Conservation (phyloP, 768 basidiomycete genomes). For the Fomitopsis pulvina region DNA sequence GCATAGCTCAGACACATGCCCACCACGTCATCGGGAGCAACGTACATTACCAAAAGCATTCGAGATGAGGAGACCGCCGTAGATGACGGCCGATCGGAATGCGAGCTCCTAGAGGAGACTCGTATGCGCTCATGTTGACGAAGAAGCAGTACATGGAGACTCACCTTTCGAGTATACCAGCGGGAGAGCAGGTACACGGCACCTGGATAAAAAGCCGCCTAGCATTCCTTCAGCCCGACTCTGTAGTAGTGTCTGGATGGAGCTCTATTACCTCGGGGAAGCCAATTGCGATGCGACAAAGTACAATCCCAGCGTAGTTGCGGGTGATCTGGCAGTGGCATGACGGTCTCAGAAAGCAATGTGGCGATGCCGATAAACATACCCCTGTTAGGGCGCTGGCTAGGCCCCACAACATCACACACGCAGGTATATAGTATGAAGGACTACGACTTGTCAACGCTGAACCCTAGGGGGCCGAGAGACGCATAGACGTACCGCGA, state of each 20-base stretch:
- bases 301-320: conserved; percentile 46
- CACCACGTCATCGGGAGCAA: neutral
- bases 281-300: conserved; percentile 56
- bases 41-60: conserved; percentile 63
- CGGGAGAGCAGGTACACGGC: conserved; percentile 32
- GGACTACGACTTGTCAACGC: conserved; percentile 33
- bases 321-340: conserved; percentile 37
- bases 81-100: conserved; percentile 55
- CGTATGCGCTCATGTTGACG: neutral
- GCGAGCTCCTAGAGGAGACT: conserved; percentile 50
- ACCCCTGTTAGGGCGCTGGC: conserved; percentile 61
- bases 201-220: conserved; percentile 64
- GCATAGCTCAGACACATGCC: neutral
- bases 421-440: conserved; percentile 52
- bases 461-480: neutral
- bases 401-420: conserved; percentile 57
- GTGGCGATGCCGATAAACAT: conserved; percentile 12
- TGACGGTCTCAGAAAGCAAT: neutral
- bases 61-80: conserved; percentile 52
- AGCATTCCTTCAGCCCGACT: neutral
- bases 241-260: neutral
- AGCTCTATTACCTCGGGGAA: conserved; percentile 41
- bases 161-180: conserved; percentile 32
- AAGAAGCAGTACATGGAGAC: neutral
- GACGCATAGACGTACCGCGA: conserved; percentile 32